Base-by-base conservation (phyloP, 208 protist species). In the Sergeia podlipaevii region DNA sequence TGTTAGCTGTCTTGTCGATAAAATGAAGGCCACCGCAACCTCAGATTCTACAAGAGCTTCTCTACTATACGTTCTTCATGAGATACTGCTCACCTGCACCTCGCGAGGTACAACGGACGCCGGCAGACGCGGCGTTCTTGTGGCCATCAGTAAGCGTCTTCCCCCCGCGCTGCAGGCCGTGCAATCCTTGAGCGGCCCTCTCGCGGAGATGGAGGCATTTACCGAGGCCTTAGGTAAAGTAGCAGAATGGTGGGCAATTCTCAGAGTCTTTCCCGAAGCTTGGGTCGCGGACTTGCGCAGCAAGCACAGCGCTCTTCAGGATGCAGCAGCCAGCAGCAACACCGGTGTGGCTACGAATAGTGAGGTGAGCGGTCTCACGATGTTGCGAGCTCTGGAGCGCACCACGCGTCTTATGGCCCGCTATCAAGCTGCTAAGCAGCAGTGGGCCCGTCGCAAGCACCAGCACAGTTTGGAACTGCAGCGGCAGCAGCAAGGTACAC, bases 11-110 rank as follows among this genome's bases (percentile, higher is more conserved):
- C 43, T 92, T 3, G 60, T 60, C 27, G 82, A 86, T 21, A 67
- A 72, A 42, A 59, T 95, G 59, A 74, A 69, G 56, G 60, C 59
- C 47, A 49, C 54, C 6, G 47, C 58, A 15, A 91, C 79, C 8
- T 59, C 60, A 8, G 77, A 74, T 23, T 56, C 47, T 1, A 64
- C 60, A 23, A 78, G 84, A 18, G 76, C 79, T 3, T 70, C 81
- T 18, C 65, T 95, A 10, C 36, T 95, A 20, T 89, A 89, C 49
- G 85, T 95, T 2, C 43, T 91, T 8, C 89, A 95, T 57, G 89
- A 95, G 48, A 54, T 95, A 13, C 66, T 95, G 15, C 70, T 95
- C 33, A 90, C 74, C 26, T 91, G 81, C 43, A 67, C 74, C 15
- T 73, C 70, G 4, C 67, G 71, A 21, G 89, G 82, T 15, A 73